Percentiles rank a stretch among this genome's conserved stretches.
Evolutionary conservation across 257 asterid species (phyloP).

Genomic region (Sherardia arvensis): DNA sequence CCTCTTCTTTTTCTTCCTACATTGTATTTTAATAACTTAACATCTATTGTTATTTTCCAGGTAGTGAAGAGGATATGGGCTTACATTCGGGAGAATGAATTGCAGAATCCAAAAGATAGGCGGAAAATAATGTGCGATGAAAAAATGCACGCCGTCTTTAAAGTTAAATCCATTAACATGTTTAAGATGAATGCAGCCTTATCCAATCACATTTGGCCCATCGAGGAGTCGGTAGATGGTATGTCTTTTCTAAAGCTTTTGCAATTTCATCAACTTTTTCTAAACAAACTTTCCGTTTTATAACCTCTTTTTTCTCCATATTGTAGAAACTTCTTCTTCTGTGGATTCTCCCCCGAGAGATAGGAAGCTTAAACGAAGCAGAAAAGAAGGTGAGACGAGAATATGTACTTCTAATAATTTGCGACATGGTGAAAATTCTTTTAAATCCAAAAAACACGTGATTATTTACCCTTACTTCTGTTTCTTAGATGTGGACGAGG

Average conservation of each 20-base stretch:
- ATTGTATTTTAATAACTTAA: not conserved
- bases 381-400: slow-evolving; percentile 26
- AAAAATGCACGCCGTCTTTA: slow-evolving; percentile 22
- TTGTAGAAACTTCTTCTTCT: slow-evolving; percentile 19
- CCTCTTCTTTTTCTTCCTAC: not conserved
- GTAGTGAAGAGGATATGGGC: slow-evolving; percentile 43
- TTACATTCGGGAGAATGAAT: slow-evolving; percentile 32
- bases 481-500: slow-evolving; percentile 7
- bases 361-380: slow-evolving; percentile 17
- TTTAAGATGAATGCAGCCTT: slow-evolving; percentile 36
- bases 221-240: slow-evolving; percentile 27
- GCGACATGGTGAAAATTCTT: not conserved
- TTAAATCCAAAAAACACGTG: not conserved
- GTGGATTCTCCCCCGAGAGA: slow-evolving; percentile 18
- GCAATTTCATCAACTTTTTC: not conserved
- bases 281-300: not conserved
- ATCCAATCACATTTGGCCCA: slow-evolving; percentile 42
- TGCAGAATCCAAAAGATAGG: slow-evolving; percentile 39
- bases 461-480: not conserved
- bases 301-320: not conserved
- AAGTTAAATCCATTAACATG: slow-evolving; percentile 32
- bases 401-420: not conserved
- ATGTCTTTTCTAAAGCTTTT: not conserved
- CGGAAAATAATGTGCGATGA: slow-evolving; percentile 35
- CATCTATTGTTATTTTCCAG: slow-evolving; percentile 16